Conservation (phyloP, 1,284 basidiomycete genomes). For the Heterobasidion irregulare region DNA sequence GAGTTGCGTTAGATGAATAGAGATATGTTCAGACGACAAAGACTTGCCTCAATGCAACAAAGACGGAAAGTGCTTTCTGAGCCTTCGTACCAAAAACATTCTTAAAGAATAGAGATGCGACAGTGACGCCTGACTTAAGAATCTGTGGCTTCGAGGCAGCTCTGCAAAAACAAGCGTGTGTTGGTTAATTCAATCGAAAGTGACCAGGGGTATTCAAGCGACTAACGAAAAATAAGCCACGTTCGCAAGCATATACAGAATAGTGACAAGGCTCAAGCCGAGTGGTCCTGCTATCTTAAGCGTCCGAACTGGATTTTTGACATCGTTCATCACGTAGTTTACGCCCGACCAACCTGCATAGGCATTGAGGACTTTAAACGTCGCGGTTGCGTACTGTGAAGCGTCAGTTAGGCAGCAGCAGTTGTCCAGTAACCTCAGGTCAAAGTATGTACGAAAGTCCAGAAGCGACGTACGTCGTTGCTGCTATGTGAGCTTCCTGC, state of each 20-base stretch:
- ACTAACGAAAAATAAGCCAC: conserved; percentile 40
- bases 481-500: conserved; percentile 37
- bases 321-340: conserved; percentile 49
- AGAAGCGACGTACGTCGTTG: conserved; percentile 25
- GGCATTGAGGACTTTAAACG: conserved; percentile 46
- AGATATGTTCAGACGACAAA: not conserved
- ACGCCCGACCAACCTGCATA: conserved; percentile 48
- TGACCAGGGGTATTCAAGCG: conserved; percentile 2
- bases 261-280: conserved; percentile 36
- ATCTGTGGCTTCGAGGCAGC: conserved; percentile 37
- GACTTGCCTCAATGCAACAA: conserved; percentile 42
- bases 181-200: not conserved
- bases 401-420: not conserved
- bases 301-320: conserved; percentile 40
- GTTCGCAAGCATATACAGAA: conserved; percentile 43
- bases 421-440: not conserved
- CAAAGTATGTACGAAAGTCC: not conserved
- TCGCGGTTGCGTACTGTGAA: conserved; percentile 45
- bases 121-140: conserved; percentile 33
- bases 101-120: conserved; percentile 45
- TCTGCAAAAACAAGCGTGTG: conserved; percentile 5
- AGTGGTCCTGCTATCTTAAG: conserved; percentile 47
- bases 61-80: conserved; percentile 37
- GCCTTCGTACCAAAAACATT: conserved; percentile 44
- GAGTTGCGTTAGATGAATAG: too few species aligned